phyloP scores from a whole-genome alignment of 202 grass and related monocot genomes.

The Saccharum hybrid region DNA sequence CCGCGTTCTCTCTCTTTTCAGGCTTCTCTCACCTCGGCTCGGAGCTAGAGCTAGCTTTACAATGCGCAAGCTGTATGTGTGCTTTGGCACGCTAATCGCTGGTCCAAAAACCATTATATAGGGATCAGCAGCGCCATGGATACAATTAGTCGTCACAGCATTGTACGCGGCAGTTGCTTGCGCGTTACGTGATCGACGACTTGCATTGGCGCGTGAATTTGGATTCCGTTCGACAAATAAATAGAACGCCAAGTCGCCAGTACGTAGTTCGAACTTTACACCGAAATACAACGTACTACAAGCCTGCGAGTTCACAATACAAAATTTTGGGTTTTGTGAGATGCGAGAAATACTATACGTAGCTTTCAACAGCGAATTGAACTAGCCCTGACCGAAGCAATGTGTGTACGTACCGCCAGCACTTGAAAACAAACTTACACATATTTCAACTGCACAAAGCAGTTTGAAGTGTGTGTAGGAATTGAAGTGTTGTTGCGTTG shows the following conservation, averaged over 20 bases:
- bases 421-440: no score
- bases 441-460: no score
- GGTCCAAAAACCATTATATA: neutral
- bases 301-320: neutral
- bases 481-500: no score
- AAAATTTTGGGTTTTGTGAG: neutral
- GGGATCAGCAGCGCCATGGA: neutral
- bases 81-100: neutral
- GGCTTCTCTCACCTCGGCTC: no score
- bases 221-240: neutral
- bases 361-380: neutral
- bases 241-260: neutral
- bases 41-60: neutral
- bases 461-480: no score
- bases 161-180: constrained; percentile 19
- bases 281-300: neutral
- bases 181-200: constrained; percentile 33
- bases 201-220: constrained; percentile 23
- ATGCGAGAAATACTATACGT: neutral
- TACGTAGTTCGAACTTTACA: constrained; percentile 14
- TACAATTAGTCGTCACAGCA: neutral
- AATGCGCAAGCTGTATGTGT: neutral
- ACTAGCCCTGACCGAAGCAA: no score
- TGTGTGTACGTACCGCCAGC: no score
- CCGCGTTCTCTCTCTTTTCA: no score